Base-by-base conservation (phyloP, 495 filamentous ascomycete genomes). In the Xylaria flabelliformis region DNA sequence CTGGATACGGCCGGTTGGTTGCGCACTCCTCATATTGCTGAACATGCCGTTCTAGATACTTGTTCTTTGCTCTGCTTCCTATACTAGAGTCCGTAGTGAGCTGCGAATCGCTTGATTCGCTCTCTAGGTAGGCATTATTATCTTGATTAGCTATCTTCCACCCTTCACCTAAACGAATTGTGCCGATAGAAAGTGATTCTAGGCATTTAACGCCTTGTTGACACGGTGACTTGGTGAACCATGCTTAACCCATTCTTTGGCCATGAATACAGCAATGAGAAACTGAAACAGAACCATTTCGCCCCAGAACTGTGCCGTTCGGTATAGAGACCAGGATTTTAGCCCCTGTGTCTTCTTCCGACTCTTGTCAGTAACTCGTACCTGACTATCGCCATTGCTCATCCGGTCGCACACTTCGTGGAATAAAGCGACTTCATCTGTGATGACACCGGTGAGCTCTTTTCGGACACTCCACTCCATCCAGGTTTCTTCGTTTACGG, bases 381-480 rank as follows among this genome's bases (percentile, higher is more conserved):
- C 10, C 26, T 32, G 41, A 17, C 32, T 24, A 36, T 34, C 70
- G n/a, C 9, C 26, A 19, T 58, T 41, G 19, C 64, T 17, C 24
- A 62, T 67, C 48, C 80, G 72, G 19, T 80, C 76, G 61, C 82
- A 81, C 3, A 88, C 82, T 64, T 83, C 80, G 41, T 77, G 69
- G 59, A 82, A 87, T 69, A 75, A 58, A 53, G 76, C 79, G 3
- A 87, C 87, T 44, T 90, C 82, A 70, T 91, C 89, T 13, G 88
- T 89, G 36, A 86, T 82, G 42, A 86, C 87, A 36, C 88, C 88
- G 61, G 88, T 84, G 10, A 88, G 78, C 13, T 79, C 80, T 59
- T 84, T 81, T 8, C 74, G 64, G 34, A 88, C 82, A 59, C 87
- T 82, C 92, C 92, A 95, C 75, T 88, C 83, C 94, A 97, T 97